Evolutionary conservation across 1,139 yeast species (phyloP).

Genomic region (Debaryomyces subglobosus): DNA sequence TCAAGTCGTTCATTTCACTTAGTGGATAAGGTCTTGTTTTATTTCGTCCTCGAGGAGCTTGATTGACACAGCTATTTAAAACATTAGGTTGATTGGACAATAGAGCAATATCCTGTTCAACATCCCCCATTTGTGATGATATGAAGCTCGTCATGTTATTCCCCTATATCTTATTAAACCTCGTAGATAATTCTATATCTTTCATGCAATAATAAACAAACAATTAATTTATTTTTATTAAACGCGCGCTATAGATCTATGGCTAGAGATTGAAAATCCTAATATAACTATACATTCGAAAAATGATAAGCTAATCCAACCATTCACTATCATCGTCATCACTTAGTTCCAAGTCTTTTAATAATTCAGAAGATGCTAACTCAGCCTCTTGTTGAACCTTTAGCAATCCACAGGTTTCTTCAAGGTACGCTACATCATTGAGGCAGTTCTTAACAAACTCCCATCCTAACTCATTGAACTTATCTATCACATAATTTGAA

Average conservation of each 20-base stretch:
- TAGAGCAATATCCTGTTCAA: conserved; percentile 19
- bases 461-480: conserved; percentile 67
- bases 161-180: neutral
- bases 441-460: conserved; percentile 73
- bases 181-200: neutral
- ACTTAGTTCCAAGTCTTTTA: conserved; percentile 42
- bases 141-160: conserved; percentile 17
- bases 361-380: conserved; percentile 46
- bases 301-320: conserved; percentile 14
- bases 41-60: conserved; percentile 14
- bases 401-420: conserved; percentile 74
- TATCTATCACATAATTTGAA: conserved; percentile 56
- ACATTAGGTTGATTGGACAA: conserved; percentile 22
- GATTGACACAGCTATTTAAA: conserved; percentile 22
- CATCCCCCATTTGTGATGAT: conserved; percentile 15
- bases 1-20: conserved; percentile 43
- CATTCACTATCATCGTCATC: conserved; percentile 42
- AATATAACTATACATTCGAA: neutral
- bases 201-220: conserved; percentile 2
- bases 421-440: conserved; percentile 65
- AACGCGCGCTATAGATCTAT: conserved; percentile 7
- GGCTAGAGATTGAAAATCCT: neutral
- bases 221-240: conserved; percentile 1
- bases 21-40: conserved; percentile 46
- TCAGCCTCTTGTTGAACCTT: conserved; percentile 77